Base-by-base conservation (phyloP, 768 basidiomycete genomes). In the Lentinula boryana region DNA sequence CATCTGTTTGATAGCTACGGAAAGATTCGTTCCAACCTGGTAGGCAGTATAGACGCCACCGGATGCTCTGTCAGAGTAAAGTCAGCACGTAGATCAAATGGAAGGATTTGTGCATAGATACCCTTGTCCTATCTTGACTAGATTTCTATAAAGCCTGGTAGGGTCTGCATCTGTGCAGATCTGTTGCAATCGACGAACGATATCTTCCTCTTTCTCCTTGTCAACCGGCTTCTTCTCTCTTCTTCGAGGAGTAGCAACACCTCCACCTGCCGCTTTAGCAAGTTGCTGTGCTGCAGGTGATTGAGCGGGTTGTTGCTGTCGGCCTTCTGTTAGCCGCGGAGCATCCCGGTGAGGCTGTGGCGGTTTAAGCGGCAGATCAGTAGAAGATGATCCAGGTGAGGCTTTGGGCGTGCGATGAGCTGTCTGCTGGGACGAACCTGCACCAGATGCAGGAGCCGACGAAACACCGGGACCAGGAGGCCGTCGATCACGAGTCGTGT, bases 1-100 rank as follows among this genome's bases (percentile, higher is more conserved):
- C 97, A 98, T 99, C 75, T 98, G 96, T 75, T 99, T 99, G 84
- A 99, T 99, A 44, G 97, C 97, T 36, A 98, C 97, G 10, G 86
- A 90, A 35, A 92, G 68, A 73, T 97, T 96, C 33, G 92, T 94
- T 44, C 95, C 95, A 63, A 96, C 91, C 77, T 98, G 95, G 70
- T 97, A 97, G 15, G 96, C 96, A 12, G 95, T 98, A 75, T 97
- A 99, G 2, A 98, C 97, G 65, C 96, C 96, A 43, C 97, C 96
- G 18, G 93, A 96, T 15, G 97, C 96, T 62, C 94, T 95, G 70
- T 18, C 57, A 61, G 62, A 63, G 60, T 31, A 10, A 32, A 59
- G 62, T 32, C 43, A 53, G 21, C 15, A 12, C 13, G 23, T 21
- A 8, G 41, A 43, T 44, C 43, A 56, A 50, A 35, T 40, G 48